Conservation (phyloP, 176 grass and related monocot genomes). For the Rhynchospora breviuscula region DNA sequence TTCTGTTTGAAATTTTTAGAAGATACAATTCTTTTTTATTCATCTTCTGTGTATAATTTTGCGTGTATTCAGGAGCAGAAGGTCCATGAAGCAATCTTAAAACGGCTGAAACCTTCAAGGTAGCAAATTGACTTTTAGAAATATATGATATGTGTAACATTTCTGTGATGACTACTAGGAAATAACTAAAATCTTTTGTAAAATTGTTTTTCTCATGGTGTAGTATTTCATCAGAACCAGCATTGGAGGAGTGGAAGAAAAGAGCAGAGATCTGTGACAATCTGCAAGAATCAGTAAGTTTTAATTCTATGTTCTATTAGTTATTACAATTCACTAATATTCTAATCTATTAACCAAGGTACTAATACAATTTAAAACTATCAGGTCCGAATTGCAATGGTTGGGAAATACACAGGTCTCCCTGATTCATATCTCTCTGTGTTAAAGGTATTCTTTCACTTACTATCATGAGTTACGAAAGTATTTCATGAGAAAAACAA, state of each 20-base stretch:
- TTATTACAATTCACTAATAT: neutral
- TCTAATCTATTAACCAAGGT: neutral
- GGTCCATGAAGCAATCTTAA: constrained; percentile 40
- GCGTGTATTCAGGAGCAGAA: constrained; percentile 36
- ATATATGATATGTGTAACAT: neutral
- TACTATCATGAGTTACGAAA: neutral
- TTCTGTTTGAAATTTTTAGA: neutral
- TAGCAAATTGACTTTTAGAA: neutral
- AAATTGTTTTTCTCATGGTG: constrained; percentile 2
- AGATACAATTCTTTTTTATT: neutral
- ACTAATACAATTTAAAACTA: constrained; percentile 5
- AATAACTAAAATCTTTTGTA: neutral
- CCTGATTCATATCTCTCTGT: constrained; percentile 53
- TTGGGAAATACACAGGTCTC: constrained; percentile 47
- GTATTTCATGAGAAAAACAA: neutral
- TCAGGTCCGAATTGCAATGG: constrained; percentile 50
- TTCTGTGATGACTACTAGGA: neutral
- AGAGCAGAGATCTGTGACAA: constrained; percentile 32
- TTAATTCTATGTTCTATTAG: neutral
- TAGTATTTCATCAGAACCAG: constrained; percentile 28
- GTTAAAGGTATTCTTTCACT: constrained; percentile 33
- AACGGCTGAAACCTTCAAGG: constrained; percentile 26
- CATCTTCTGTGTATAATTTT: neutral
- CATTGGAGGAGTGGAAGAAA: constrained; percentile 28
- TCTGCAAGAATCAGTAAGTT: constrained; percentile 39